Percentiles rank a stretch among this genome's conserved stretches.
Evolutionary conservation across 805 yeast genomes (phyloP).

Genomic region (Candida orba): DNA sequence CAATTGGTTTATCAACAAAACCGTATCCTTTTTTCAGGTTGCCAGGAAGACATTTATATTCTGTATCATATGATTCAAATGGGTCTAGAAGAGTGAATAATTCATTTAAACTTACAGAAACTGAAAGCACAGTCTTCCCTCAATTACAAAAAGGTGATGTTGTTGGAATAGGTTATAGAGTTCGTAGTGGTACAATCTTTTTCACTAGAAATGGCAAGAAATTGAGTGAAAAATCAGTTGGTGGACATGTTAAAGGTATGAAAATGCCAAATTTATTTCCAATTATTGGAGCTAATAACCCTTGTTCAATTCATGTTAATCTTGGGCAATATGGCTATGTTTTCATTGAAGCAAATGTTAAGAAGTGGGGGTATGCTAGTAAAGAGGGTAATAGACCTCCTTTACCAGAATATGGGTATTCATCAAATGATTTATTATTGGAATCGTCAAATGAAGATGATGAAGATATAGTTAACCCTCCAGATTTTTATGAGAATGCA

Average conservation of each 20-base stretch:
- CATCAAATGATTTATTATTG: constrained; percentile 66
- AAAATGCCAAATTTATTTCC: constrained; percentile 71
- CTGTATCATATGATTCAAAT: constrained; percentile 80
- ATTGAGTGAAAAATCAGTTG: constrained; percentile 70
- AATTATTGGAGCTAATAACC: constrained; percentile 78
- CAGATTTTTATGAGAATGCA: constrained; percentile 19
- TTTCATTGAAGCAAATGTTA: constrained; percentile 76
- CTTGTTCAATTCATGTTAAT: constrained; percentile 79
- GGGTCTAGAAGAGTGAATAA: constrained; percentile 78
- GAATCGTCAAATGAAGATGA: constrained; percentile 42
- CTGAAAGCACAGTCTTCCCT: constrained; percentile 51
- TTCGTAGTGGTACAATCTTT: constrained; percentile 77
- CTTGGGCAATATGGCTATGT: constrained; percentile 81
- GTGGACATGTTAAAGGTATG: constrained; percentile 72
- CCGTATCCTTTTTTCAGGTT: constrained; percentile 93
- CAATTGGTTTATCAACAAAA: constrained; percentile 74
- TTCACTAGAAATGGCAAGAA: constrained; percentile 94
- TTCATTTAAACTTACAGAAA: constrained; percentile 47
- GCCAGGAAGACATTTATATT: constrained; percentile 85
- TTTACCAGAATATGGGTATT: constrained; percentile 86
- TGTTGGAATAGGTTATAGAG: constrained; percentile 83
- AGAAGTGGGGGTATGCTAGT: constrained; percentile 82
- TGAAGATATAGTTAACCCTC: constrained; percentile 18
- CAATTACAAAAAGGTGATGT: constrained; percentile 75
- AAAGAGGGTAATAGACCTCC: constrained; percentile 81